A percentile compares a stretch with the other conserved stretches of the same genome.
These are phyloP conservation scores for Niveomyces coronatus DNA, from an alignment of 2,329 filamentous ascomycete species.

Conservation along the genomic window DNA sequence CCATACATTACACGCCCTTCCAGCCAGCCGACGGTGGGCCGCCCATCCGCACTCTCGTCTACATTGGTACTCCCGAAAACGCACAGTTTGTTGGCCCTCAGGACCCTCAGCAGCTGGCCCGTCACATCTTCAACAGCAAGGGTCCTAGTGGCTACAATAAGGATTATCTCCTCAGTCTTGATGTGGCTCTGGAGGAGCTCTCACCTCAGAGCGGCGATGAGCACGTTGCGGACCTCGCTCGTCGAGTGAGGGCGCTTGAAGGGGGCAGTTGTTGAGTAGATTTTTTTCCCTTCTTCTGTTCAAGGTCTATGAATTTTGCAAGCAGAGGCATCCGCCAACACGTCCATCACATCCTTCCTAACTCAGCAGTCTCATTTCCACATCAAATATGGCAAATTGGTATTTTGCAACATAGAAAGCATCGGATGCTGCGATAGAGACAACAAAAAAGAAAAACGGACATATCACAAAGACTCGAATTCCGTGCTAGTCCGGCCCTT, in stretches of 20 bases:
- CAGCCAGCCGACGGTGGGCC: slow-evolving; percentile 35
- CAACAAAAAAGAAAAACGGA: slow-evolving; percentile 16
- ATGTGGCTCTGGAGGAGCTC: slow-evolving; percentile 62
- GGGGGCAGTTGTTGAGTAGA: slow-evolving; percentile 7
- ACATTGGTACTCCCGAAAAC: slow-evolving; percentile 90
- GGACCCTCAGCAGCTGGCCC: slow-evolving; percentile 65
- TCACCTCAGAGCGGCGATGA: slow-evolving; percentile 68
- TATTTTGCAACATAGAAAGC: too few species aligned
- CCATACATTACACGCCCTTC: slow-evolving; percentile 83
- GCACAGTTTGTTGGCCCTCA: slow-evolving; percentile 84
- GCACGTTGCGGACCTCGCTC: slow-evolving; percentile 75
- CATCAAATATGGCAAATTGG: too few species aligned
- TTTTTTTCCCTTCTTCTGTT: neutral
- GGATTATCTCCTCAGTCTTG: slow-evolving; percentile 78
- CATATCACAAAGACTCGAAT: slow-evolving; percentile 28
- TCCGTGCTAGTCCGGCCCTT: neutral
- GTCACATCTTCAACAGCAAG: slow-evolving; percentile 64
- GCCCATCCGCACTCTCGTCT: slow-evolving; percentile 56
- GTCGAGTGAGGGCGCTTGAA: slow-evolving; percentile 55
- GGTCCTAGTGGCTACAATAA: slow-evolving; percentile 84
- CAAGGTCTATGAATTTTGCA: too few species aligned
- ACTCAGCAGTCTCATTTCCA: too few species aligned
- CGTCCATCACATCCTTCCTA: too few species aligned
- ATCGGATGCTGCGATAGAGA: too few species aligned
- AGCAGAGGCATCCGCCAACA: too few species aligned